phyloP scores from a whole-genome alignment of 2,329 filamentous ascomycete species.

The Huntiella moniliformis region DNA sequence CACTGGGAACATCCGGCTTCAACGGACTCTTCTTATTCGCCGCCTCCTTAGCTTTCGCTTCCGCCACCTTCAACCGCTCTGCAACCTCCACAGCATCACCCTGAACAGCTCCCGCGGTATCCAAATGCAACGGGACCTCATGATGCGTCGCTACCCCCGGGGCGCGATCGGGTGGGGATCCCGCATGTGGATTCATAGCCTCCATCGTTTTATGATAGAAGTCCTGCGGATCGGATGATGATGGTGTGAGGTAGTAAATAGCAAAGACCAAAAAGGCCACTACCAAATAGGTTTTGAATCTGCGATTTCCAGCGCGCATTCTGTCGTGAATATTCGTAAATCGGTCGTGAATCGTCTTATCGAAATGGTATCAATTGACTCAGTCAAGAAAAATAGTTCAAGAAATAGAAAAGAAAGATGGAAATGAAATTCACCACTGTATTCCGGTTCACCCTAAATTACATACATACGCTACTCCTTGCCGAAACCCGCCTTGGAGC shows the following conservation, averaged over 20 bases:
- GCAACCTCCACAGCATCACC: conserved; percentile 17
- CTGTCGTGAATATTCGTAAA: conserved; percentile 3
- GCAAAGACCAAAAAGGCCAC: conserved; percentile 7
- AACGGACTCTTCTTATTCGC: conserved; percentile 48
- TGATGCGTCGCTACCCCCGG: conserved; percentile 19
- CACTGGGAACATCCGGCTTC: conserved; percentile 38
- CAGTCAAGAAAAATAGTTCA: neutral
- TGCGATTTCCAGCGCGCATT: conserved; percentile 7
- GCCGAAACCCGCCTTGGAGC: too few relatives aligned
- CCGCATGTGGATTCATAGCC: conserved; percentile 25
- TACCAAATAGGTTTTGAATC: conserved; percentile 8
- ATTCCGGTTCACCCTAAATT: too few relatives aligned
- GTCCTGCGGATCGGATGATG: conserved; percentile 20
- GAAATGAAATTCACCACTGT: too few relatives aligned
- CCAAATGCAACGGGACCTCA: conserved; percentile 29
- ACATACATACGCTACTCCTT: too few relatives aligned
- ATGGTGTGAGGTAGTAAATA: conserved; percentile 10
- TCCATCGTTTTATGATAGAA: conserved; percentile 43
- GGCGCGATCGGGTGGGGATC: conserved; percentile 19
- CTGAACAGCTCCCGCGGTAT: conserved; percentile 35
- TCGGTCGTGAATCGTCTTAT: neutral
- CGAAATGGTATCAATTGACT: neutral
- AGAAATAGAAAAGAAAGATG: neutral
- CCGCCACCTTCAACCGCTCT: conserved; percentile 47
- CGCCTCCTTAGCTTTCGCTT: conserved; percentile 46